Conservation (phyloP, 345 rosid species). For the Gynandropsis gynandra region DNA sequence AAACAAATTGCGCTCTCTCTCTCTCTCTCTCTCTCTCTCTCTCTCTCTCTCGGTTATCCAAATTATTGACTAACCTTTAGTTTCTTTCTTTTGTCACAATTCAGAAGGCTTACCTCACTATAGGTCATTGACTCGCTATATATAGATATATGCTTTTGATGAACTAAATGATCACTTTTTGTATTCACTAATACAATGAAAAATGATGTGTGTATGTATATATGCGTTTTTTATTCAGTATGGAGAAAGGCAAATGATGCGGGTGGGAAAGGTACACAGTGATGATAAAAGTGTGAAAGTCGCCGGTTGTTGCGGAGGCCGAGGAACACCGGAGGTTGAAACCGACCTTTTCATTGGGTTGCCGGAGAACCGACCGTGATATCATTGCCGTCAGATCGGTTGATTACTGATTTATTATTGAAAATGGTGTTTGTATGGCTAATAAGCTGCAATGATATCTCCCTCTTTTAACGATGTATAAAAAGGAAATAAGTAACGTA, state of each 20-base stretch:
- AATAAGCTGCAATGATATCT: no score
- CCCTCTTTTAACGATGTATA: no score
- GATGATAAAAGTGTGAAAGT: no score
- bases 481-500: no score
- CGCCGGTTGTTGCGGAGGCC: neutral
- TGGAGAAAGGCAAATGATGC: constrained; percentile 10
- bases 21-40: no score
- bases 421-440: neutral
- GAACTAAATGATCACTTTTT: neutral
- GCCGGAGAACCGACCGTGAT: constrained; percentile 22
- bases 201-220: neutral
- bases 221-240: neutral
- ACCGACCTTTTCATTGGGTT: constrained; percentile 44
- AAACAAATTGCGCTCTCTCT: no score
- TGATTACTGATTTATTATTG: constrained; percentile 1
- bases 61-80: no score
- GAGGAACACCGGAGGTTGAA: constrained; percentile 33
- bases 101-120: no score
- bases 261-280: no score
- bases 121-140: no score
- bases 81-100: no score
- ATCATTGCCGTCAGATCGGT: neutral
- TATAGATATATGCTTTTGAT: neutral
- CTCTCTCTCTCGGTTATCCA: no score
- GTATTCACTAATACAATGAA: neutral